Percentiles rank a stretch among this genome's conserved stretches.
Evolutionary conservation across 106 monocot species (phyloP).

Genomic region (Phalaenopsis aphrodite): DNA sequence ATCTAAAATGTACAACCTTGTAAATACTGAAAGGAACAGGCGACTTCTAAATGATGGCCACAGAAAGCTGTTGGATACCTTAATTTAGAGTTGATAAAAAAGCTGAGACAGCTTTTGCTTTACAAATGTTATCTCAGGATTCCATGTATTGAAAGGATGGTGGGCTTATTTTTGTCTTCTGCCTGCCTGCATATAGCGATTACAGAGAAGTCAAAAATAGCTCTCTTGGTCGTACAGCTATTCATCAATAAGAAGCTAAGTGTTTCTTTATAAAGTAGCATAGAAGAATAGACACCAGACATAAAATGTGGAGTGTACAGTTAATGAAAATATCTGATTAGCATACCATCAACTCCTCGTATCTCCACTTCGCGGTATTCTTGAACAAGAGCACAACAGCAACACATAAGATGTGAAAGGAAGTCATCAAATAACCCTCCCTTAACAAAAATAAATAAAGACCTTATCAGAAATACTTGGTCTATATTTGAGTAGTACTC

Average conservation of each 20-base stretch:
- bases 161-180: conserved; percentile 57
- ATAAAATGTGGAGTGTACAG: not conserved
- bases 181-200: conserved; percentile 29
- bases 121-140: conserved; percentile 20
- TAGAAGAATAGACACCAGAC: not conserved
- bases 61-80: not conserved
- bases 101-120: too few relatives aligned
- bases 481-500: not conserved
- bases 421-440: conserved; percentile 89
- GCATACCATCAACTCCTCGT: conserved; percentile 45
- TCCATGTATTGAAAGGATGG: conserved; percentile 74
- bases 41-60: not conserved
- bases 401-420: conserved; percentile 89
- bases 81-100: not conserved
- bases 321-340: not conserved
- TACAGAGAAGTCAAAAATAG: not conserved
- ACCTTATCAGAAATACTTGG: not conserved
- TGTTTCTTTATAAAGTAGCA: not conserved
- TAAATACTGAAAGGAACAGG: too few relatives aligned
- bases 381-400: conserved; percentile 96
- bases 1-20: too few relatives aligned
- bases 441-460: conserved; percentile 19
- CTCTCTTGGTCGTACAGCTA: not conserved
- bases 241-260: not conserved
- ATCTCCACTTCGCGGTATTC: conserved; percentile 92